A percentile compares a stretch with the other conserved stretches of the same genome.
phyloP scores from a whole-genome alignment of 768 basidiomycete species.

The Serendipita vermifera region DNA sequence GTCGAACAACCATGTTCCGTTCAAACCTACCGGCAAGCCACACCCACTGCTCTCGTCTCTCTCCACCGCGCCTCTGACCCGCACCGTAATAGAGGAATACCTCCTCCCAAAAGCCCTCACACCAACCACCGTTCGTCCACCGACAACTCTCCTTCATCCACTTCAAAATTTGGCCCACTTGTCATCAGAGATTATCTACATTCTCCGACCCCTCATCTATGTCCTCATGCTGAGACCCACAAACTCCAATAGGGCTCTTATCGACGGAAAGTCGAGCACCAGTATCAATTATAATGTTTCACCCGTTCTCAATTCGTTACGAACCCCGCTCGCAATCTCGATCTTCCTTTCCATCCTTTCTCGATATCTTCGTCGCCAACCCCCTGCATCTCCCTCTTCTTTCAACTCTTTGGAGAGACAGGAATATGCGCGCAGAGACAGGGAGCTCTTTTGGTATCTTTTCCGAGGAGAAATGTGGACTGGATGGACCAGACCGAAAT shows the following conservation, averaged over 20 bases:
- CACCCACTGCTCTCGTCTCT: slow-evolving; percentile 40
- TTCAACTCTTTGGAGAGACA: slow-evolving; percentile 41
- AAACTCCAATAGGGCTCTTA: not conserved
- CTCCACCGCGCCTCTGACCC: slow-evolving; percentile 17
- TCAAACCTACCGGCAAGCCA: slow-evolving; percentile 29
- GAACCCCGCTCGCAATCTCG: slow-evolving; percentile 51
- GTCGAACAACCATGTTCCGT: slow-evolving; percentile 57
- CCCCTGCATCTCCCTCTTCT: slow-evolving; percentile 38
- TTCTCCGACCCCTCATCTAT: slow-evolving; percentile 62
- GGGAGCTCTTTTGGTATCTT: slow-evolving; percentile 72
- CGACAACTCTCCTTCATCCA: slow-evolving; percentile 49
- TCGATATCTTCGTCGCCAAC: slow-evolving; percentile 56
- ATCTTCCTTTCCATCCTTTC: slow-evolving; percentile 61
- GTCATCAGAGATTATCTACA: slow-evolving; percentile 58
- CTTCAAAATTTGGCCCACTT: slow-evolving; percentile 57
- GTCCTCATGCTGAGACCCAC: slow-evolving; percentile 19
- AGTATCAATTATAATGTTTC: slow-evolving; percentile 17
- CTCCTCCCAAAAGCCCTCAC: slow-evolving; percentile 71
- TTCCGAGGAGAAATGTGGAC: slow-evolving; percentile 75
- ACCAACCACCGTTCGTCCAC: slow-evolving; percentile 56
- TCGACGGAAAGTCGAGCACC: slow-evolving; percentile 10
- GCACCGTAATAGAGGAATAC: slow-evolving; percentile 55
- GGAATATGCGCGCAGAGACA: slow-evolving; percentile 74
- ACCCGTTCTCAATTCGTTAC: slow-evolving; percentile 29
- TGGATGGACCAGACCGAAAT: slow-evolving; percentile 45